Evolutionary conservation across 257 asterid genomes (phyloP), one percentile per base, ranked within the genome.

Genomic region (Solanum medicagineum): DNA sequence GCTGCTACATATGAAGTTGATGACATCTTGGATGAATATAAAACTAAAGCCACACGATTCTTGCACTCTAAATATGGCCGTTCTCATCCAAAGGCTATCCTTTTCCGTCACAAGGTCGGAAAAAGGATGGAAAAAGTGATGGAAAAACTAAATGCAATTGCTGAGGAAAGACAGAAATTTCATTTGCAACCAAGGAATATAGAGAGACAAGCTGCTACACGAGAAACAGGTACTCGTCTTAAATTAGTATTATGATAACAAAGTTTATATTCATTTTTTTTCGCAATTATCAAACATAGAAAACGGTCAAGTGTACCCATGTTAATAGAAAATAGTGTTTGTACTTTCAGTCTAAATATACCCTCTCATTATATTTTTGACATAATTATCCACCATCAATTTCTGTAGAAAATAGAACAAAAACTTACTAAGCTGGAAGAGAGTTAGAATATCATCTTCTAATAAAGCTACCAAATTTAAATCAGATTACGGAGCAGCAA

Each of bases 131-230:
- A 82, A 5, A 10, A 79, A 32, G 56, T 80, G 22, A 32, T 65
- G 5, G 13, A 20, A 12, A 86, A 87, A 29, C 15, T 89, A 81
- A 19, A 87, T 20, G 70, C 14, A 5, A 54, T 89, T 60, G 85
- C 87, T 32, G 88, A 60, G 10, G 91, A 87, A 36, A 57, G 88
- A 12, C 16, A 13, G 20, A 85, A 85, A 17, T 80, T 89, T 59
- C 86, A 70, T 80, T 63, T 87, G 66, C 60, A 29, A 29, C 2
- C 1, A 29, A 29, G 2, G 29, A 26, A 32, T 68, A 32, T 14
- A 29, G 75, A 29, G 75, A 68, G 75, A 32, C 75, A 68, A 68
- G 3, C 4, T 15, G n/a, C 44, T 0, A 32, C 7, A 24, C 75
- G 22, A 10, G 22, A 68, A 15, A 68, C 49, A 68, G 75, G 75